These are phyloP conservation scores for Didymella sp. DNA, from an alignment of 2,329 filamentous ascomycete genomes.

Conservation along the genomic window DNA sequence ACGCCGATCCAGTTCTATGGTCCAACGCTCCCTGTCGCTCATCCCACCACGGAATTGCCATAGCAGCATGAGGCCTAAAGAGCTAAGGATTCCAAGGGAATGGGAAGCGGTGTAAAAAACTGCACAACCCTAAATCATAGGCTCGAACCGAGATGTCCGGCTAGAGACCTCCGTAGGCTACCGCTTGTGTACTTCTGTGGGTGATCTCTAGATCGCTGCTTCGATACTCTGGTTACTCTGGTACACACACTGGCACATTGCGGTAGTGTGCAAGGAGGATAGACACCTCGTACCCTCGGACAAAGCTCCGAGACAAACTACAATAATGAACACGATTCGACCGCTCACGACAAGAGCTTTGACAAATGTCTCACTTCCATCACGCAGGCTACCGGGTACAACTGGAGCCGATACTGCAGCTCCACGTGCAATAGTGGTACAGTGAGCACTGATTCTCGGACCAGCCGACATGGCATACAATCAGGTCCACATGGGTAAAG, in stretches of 20 bases:
- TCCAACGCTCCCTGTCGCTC: constrained; percentile 2
- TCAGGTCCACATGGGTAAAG: background rate
- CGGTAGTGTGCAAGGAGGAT: background rate
- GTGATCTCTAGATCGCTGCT: background rate
- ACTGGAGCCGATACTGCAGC: background rate
- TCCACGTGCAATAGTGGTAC: background rate
- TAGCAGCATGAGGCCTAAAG: background rate
- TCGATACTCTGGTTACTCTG: background rate
- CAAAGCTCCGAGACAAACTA: background rate
- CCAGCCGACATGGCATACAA: background rate
- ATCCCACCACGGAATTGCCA: background rate
- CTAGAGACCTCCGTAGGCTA: background rate
- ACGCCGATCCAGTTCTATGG: constrained; percentile 1
- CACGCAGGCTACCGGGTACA: background rate
- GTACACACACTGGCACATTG: background rate
- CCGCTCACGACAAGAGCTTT: background rate
- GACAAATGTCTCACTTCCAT: background rate
- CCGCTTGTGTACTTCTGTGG: background rate
- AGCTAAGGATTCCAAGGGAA: background rate
- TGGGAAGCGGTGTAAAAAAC: constrained; percentile 5
- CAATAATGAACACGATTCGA: background rate
- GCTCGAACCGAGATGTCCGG: background rate
- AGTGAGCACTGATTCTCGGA: background rate
- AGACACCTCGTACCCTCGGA: background rate
- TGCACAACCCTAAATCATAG: background rate